Base-by-base conservation (phyloP, 306 rosid genomes). In the Cicer pinnatifidum region DNA sequence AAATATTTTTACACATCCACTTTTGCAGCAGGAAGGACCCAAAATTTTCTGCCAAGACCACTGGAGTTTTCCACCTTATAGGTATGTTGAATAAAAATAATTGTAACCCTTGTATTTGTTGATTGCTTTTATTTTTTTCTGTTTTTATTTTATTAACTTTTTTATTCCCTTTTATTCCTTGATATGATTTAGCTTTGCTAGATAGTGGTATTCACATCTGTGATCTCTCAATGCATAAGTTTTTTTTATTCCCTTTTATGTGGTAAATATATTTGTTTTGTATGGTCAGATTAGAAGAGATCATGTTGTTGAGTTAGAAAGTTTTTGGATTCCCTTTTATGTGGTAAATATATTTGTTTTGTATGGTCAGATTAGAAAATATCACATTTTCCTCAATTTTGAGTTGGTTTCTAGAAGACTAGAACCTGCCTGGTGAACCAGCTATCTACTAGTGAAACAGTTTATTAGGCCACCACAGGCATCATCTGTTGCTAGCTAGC, bases 41-140 rank as follows among this genome's bases (percentile, higher is more conserved):
- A 8, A 85, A 84, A 16, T 78, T 82, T 70, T 83, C 90, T 71
- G 78, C 70, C 28, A 85, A 86, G 20, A 77, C 91, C 65, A 78
- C 87, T 51, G 97, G 88, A 11, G 81, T 82, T 77, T 94, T 94
- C 84, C 90, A 81, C 76, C 97, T 94, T 82, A 59, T 85, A 73
- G 91, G 96, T 91, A 85, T 41, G 86, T 58, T 50, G 70, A 76
- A 53, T 70, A 82, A 28, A 64, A 76, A 53, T 70, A 82, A 28
- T n/a, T 76, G 52, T 66, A 56, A 61, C 40, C 7, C 39, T 17
- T 47, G 47, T 41, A 23, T 67, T 45, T 23, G 41, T 46, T 67
- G 71, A 20, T 45, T 44, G 4, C 39, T 7, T 20, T 41, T 9
- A 2, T 19, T 44, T 65, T 15, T 62, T 62, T 64, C 38, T 41